Evolutionary conservation across 768 basidiomycete genomes (phyloP).

Genomic region (Mycena kentingensis): DNA sequence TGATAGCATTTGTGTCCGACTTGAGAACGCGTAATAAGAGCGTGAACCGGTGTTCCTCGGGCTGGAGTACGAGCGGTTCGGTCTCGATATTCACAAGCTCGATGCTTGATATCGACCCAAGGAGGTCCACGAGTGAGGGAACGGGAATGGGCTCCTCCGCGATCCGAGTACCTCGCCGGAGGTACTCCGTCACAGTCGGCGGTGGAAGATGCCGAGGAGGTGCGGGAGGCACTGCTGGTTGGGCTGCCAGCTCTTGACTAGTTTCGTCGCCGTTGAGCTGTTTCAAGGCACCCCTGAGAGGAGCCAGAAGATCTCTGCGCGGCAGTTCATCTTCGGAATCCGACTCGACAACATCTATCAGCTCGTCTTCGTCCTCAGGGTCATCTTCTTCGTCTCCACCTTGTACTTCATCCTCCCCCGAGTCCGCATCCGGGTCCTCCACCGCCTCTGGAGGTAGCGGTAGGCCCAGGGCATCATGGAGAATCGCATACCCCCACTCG

Average conservation of each 20-base stretch:
- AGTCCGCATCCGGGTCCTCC: conserved; percentile 25
- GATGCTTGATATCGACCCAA: conserved; percentile 42
- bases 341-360: conserved; percentile 70
- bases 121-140: conserved; percentile 47
- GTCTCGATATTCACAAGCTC: conserved; percentile 33
- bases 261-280: conserved; percentile 53
- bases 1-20: conserved; percentile 54
- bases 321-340: conserved; percentile 54
- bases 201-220: conserved; percentile 29
- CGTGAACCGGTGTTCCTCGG: conserved; percentile 52
- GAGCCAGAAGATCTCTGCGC: conserved; percentile 60
- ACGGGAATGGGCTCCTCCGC: conserved; percentile 60
- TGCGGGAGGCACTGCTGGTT: conserved; percentile 34
- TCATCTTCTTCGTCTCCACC: conserved; percentile 34
- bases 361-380: conserved; percentile 56
- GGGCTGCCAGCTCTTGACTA: conserved; percentile 28
- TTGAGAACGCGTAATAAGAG: conserved; percentile 57
- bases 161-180: conserved; percentile 70
- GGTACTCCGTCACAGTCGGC: conserved; percentile 52
- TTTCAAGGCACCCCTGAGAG: conserved; percentile 66
- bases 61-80: conserved; percentile 50
- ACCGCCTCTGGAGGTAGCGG: conserved; percentile 19
- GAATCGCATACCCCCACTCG: conserved; percentile 64
- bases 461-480: conserved; percentile 70
- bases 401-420: conserved; percentile 17